Evolutionary conservation across 2,329 filamentous ascomycete genomes (phyloP), one percentile per base, ranked within the genome.

Genomic region (Fusarium guadeloupense): DNA sequence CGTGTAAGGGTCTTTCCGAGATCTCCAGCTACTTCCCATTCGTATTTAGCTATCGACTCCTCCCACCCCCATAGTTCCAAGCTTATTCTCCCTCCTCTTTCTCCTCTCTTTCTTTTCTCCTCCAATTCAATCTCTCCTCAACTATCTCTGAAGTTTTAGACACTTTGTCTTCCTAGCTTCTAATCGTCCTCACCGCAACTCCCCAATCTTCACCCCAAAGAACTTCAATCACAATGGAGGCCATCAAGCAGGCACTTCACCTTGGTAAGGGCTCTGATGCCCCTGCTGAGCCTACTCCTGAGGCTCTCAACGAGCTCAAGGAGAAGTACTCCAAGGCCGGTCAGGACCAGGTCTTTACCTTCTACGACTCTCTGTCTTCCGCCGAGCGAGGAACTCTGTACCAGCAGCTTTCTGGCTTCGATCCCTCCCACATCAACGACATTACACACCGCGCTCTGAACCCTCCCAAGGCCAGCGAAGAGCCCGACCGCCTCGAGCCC

Each of bases 401-500:
- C 82, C 80, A 89, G 71, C 95, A 98, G 78, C 85, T 98, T 58
- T 84, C 85, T 64, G 83, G 82, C 71, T 92, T 98, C 80, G 87
- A 97, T 75, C 93, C 94, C 52, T 83, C 85, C 55, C 85, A 91
- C 79, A 94, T 98, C 85, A 97, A 95, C 81, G 85, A 89, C 69
- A 89, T 98, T 76, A 89, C 91, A 72, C 81, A 94, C 67, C 88
- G 85, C 74, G 92, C 93, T 57, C 83, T 98, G 64, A 86, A 93
- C 79, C 91, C 93, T 25, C 86, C 89, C 59, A 84, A 89, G 71
- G 79, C 86, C 54, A 82, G 87, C 59, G 80, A 83, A 60, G 77
- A 78, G 55, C 76, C 82, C 50, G 82, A 79, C 56, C 77, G 77
- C 28, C 87, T 98, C 73, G 92, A 97, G 77, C 94, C 94, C 46